Percentiles rank a stretch among this genome's conserved stretches.
Evolutionary conservation across 2,329 filamentous ascomycete genomes (phyloP).

Genomic region (Cercospora citrullina): DNA sequence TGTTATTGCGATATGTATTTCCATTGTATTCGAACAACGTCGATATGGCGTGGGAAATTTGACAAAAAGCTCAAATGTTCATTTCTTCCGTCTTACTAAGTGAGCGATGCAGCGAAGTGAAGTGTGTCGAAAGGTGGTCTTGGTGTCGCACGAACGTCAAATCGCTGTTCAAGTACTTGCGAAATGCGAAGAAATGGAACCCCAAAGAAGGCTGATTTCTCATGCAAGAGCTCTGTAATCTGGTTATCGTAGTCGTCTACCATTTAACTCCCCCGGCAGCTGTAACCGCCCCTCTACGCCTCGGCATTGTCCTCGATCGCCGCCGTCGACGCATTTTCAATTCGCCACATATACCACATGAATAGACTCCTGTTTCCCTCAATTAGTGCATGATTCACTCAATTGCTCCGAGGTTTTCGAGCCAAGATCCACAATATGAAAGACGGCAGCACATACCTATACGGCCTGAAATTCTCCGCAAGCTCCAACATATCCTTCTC

Average conservation of each 20-base stretch:
- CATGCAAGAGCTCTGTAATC: neutral
- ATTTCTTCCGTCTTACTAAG: too few species aligned
- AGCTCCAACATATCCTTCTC: conserved; percentile 89
- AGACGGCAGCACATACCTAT: conserved; percentile 56
- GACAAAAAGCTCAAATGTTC: neutral
- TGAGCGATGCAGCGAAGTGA: too few species aligned
- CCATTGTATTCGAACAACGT: neutral
- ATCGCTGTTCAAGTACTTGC: neutral
- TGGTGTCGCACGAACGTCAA: neutral
- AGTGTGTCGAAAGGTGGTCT: neutral
- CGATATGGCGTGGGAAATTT: neutral
- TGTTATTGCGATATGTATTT: neutral
- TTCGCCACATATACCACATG: conserved; percentile 96
- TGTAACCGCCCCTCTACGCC: neutral
- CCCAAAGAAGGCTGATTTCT: neutral
- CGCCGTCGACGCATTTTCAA: conserved; percentile 27
- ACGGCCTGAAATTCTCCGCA: conserved; percentile 77
- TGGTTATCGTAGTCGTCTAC: neutral
- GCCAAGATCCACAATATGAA: neutral
- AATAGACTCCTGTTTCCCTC: conserved; percentile 67
- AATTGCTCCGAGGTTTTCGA: neutral
- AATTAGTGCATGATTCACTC: conserved; percentile 16
- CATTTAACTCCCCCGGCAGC: neutral
- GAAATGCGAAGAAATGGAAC: neutral
- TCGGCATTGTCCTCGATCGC: conserved; percentile 28